Evolutionary conservation across 2,329 filamentous ascomycete species (phyloP), one percentile per base, ranked within the genome.

Genomic region (Cladosporium velox): DNA sequence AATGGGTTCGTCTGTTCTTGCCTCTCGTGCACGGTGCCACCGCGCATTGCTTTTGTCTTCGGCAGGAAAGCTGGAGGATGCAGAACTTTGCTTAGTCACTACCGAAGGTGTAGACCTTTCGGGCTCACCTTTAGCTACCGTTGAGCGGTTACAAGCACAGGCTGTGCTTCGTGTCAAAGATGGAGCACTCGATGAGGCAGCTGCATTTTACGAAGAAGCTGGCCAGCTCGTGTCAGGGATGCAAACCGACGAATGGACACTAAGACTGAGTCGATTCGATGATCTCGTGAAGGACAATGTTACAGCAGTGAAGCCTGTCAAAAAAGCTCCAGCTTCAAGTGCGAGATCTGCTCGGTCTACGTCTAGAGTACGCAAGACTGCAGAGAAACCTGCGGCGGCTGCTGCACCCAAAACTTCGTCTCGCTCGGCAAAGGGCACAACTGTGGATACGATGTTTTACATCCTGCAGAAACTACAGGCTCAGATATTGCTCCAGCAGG

Each of bases 51-150:
- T 77, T 11, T 65, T 76, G 15, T 38, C 67, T 11, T 55, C 67
- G 2, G 72, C 72, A 21, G 73, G 69, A 28, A 67, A 65, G 7
- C 44, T 73, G 3, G 74, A 75, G 62, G 72, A 74, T 18, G 74
- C 74, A 11, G 74, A 75, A 55, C 66, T 77, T 6, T 73, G 71
- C 52, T 66, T 76, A 15, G 67, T 67, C 28, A 65, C 66, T 26
- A 54, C 51, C 21, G 65, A 67, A 49, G 65, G 68, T 15, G 35
- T 41, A 28, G 63, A 67, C 38, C 52, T 69, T 14, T 61, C 64
- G 1, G n/a, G 58, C 28, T 52, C 55, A 12, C 47, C 64, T 18
- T 51, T 72, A 41, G 65, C 65, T 15, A 64, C 58, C 18, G 66
- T 72, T 4, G 70, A 73, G 38, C 67, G 59, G n/a, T 28, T 67